phyloP scores from a whole-genome alignment of 345 rosid genomes.

The Angophora floribunda region DNA sequence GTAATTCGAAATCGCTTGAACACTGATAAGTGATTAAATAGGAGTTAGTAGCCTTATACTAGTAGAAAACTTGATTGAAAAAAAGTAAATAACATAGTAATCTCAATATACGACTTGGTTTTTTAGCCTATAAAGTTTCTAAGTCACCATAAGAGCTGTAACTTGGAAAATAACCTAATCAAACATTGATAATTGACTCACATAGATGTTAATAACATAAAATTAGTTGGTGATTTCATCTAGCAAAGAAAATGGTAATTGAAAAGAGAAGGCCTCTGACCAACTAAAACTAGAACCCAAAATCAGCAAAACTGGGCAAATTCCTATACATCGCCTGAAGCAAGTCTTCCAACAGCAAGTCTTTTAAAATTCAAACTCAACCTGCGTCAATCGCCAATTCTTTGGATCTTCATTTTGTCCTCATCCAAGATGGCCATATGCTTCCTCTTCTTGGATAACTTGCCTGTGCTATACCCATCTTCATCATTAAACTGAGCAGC shows the following conservation, averaged over 20 bases:
- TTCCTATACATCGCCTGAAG: background rate
- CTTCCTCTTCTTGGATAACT: constrained; percentile 60
- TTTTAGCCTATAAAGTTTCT: background rate
- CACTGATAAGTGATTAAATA: background rate
- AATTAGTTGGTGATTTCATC: background rate
- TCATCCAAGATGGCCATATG: constrained; percentile 42
- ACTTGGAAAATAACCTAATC: background rate
- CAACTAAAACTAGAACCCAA: background rate
- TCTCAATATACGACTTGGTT: background rate
- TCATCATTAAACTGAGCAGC: constrained; percentile 64
- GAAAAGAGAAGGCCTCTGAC: background rate
- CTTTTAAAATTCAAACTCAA: background rate
- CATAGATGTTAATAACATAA: background rate
- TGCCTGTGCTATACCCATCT: constrained; percentile 22
- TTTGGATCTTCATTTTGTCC: constrained; percentile 43
- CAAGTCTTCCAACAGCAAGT: background rate
- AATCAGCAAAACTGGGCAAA: background rate
- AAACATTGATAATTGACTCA: background rate
- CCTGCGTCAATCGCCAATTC: constrained; percentile 12
- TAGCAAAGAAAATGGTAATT: background rate
- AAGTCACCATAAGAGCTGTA: background rate
- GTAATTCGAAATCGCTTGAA: background rate
- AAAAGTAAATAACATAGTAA: background rate
- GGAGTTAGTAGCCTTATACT: background rate
- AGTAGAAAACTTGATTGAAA: background rate